Evolutionary conservation across 1,139 yeast genomes (phyloP).

Genomic region (Pichia sp.): DNA sequence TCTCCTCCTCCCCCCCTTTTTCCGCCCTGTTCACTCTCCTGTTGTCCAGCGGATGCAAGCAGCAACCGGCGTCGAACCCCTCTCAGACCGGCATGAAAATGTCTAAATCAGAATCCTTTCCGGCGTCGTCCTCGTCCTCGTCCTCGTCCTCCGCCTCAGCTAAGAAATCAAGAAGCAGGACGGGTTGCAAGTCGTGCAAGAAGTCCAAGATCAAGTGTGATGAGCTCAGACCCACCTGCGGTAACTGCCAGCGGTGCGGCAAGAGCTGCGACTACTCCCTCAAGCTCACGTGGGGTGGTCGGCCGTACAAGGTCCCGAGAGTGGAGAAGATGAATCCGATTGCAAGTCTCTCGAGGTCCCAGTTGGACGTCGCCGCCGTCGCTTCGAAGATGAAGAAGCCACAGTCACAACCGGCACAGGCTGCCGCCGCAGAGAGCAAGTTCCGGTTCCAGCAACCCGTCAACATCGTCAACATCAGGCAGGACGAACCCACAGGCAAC

Average conservation of each 20-base stretch:
- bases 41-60: too few species aligned
- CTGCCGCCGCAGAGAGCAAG: background rate
- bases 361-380: background rate
- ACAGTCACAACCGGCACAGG: background rate
- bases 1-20: too few species aligned
- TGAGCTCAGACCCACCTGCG: constrained; percentile 62
- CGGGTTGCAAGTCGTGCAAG: constrained; percentile 70
- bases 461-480: background rate
- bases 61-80: too few species aligned
- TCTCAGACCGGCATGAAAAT: background rate
- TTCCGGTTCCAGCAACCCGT: background rate
- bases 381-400: too few species aligned
- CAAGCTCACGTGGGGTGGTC: constrained; percentile 73
- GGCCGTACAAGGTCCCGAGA: constrained; percentile 51
- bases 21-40: too few species aligned
- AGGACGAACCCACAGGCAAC: background rate
- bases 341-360: constrained; percentile 23
- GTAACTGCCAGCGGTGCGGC: constrained; percentile 49
- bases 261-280: constrained; percentile 61
- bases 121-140: too few species aligned
- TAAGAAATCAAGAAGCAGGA: constrained; percentile 37
- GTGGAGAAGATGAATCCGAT: constrained; percentile 30
- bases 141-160: background rate
- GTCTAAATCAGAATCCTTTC: too few species aligned
- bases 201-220: constrained; percentile 69